Evolutionary conservation across 176 grass and related monocot species (phyloP).

Genomic region (Leersia perrieri): DNA sequence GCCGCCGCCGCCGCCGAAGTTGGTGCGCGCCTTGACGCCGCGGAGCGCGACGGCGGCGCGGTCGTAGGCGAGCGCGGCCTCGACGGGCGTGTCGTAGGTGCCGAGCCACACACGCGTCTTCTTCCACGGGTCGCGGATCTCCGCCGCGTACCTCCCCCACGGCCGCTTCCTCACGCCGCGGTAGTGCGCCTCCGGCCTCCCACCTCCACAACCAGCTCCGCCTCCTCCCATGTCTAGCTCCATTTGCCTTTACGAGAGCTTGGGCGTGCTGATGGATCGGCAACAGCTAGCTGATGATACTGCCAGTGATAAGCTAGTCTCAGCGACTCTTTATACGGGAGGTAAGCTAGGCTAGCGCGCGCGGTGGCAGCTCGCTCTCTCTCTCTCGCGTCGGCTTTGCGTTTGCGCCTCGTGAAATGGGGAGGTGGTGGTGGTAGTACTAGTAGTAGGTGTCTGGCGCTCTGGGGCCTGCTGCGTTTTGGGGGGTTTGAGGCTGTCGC

Average conservation of each 20-base stretch:
- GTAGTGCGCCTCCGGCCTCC: constrained; percentile 47
- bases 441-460: neutral
- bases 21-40: constrained; percentile 77
- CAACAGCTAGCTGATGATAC: no score
- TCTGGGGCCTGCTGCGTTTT: neutral
- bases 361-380: neutral
- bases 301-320: neutral
- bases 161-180: constrained; percentile 87
- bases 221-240: neutral
- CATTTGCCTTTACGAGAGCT: neutral
- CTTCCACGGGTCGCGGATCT: constrained; percentile 94
- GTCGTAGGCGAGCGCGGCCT: constrained; percentile 94
- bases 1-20: constrained; percentile 34
- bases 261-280: neutral
- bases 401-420: constrained; percentile 34
- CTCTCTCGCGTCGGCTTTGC: neutral
- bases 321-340: neutral
- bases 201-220: neutral
- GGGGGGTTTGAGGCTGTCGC: constrained; percentile 17
- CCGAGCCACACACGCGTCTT: constrained; percentile 96
- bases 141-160: constrained; percentile 92
- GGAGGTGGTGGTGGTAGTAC: neutral
- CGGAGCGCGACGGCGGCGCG: constrained; percentile 75
- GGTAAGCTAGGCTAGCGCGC: neutral
- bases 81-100: constrained; percentile 87